Evolutionary conservation across 2,329 filamentous ascomycete species (phyloP), one percentile per base, ranked within the genome.

Genomic region (Penicillium brasilianum): DNA sequence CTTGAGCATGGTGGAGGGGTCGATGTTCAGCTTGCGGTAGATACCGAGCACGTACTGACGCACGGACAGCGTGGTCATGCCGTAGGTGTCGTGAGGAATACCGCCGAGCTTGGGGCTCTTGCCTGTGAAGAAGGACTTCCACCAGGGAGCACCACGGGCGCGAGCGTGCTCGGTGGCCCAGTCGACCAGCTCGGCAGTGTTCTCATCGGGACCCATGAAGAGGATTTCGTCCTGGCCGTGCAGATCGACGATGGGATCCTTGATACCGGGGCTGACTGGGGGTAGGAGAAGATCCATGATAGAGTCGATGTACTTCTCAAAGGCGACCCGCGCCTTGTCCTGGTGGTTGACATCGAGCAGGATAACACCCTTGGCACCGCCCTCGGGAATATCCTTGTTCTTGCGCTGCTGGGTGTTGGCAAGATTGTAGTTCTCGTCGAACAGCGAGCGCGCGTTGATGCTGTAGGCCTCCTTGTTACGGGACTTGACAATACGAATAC

Each of bases 81-180:
- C 95, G 74, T 99, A 99, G 43, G 84, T 81, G 76, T 99, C 95
- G 78, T 99, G 95, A 39, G 95, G 95, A 69, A 99, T 99, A 74
- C 95, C 95, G 65, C 95, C 95, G 14, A 99, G 86, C 79, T 91
- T 95, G 56, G 93, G 95, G 69, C 92, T 97, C 85, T 99, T 99
- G 73, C 95, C 95, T 2, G 95, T 99, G 85, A 99, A 99, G 87
- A 99, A 99, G 0, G 95, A 99, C 84, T 99, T 99, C 95, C 95
- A 99, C 92, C 94, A 99, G 30, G 93, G 92, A 4, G 95, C 95
- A 49, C 93, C 93, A 70, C 95, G 89, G 63, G 83, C 82, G 55
- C 92, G 88, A 62, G 95, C 95, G 77, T 99, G 95, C 78, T 95
- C 90, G 1, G 95, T 99, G n/a, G 95, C 95, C 95, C 95, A 99